A percentile compares a stretch with the other conserved stretches of the same genome.
Conservation (phyloP, 495 filamentous ascomycete genomes). For the Entonaema liquescens region DNA sequence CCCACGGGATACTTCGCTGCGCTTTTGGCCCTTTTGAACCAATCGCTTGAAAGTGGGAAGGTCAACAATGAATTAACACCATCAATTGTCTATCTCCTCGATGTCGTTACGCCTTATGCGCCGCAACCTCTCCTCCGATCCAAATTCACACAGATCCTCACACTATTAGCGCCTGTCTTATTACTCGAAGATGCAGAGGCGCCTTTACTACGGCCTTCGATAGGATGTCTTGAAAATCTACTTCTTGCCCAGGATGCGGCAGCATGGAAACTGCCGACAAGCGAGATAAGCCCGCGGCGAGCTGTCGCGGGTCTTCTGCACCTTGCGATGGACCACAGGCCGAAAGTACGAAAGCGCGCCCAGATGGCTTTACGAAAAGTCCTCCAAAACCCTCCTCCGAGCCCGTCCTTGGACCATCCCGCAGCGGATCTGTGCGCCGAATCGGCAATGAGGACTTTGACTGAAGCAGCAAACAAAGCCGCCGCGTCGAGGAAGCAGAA, state of each 20-base stretch:
- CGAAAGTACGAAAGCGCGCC: conserved; percentile 93
- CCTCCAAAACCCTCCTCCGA: conserved; percentile 83
- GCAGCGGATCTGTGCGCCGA: conserved; percentile 96
- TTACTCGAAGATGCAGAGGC: conserved; percentile 85
- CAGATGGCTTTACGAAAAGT: conserved; percentile 88
- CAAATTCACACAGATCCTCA: conserved; percentile 93
- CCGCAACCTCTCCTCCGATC: conserved; percentile 85
- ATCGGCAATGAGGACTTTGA: conserved; percentile 78
- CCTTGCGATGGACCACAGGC: conserved; percentile 84
- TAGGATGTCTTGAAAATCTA: conserved; percentile 89
- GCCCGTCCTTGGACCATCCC: conserved; percentile 90
- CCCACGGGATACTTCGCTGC: conserved; percentile 96
- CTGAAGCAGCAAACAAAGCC: conserved; percentile 68
- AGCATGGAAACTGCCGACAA: conserved; percentile 86
- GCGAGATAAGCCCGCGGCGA: conserved; percentile 84
- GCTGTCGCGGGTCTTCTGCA: conserved; percentile 87
- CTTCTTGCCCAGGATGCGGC: conserved; percentile 85
- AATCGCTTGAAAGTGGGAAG: conserved; percentile 70
- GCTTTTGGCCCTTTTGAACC: conserved; percentile 85
- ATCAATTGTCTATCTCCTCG: conserved; percentile 94
- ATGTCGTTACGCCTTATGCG: conserved; percentile 82
- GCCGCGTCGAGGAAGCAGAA: conserved; percentile 70
- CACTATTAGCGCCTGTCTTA: conserved; percentile 82
- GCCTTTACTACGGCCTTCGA: conserved; percentile 84
- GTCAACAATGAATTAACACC: conserved; percentile 85